Base-by-base conservation (phyloP, 805 yeast species). In the Allodekkera sacchari region DNA sequence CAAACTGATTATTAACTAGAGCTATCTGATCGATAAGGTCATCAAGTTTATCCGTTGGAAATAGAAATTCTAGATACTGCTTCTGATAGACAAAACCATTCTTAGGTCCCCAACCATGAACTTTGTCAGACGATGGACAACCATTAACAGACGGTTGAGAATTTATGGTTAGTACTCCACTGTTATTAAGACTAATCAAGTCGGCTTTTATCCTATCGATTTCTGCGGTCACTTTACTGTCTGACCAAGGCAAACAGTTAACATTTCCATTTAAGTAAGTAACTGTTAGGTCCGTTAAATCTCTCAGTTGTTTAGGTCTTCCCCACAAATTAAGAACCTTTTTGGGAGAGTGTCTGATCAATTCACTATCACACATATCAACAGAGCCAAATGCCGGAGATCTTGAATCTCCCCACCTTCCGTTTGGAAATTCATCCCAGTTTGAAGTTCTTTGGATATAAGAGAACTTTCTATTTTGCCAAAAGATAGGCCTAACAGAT, bases 371-470 rank as follows among this genome's bases (percentile, higher is more conserved):
- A 44, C 77, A 78, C 32, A 82, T 67, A 53, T 84, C 95, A 36
- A 87, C 68, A 42, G 83, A 94, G 48, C 95, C 95, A 59, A 82
- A 88, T 2, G 97, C 97, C 4, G 98, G 98, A 26, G 97, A 92
- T 37, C 95, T 68, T 3, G 96, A 83, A 55, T 92, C 96, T 48
- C 98, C 98, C 88, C 96, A 92, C 62, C 98, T 71, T 38, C 98
- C 98, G 57, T 89, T 92, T 31, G 98, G 98, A 52, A 89, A 92
- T 57, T 92, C 98, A 60, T 92, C 98, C 87, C 98, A 92, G 35
- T 81, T 79, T 17, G 92, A 75, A 7, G 96, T 89, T 56, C 97
- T 71, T 29, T 85, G 72, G 39, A 85, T 76, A 54, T 89, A 89
- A 11, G 94, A 77, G 56, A 81, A 82, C 48, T 88, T 88, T 63